Conservation (phyloP, 2,329 filamentous ascomycete species). For the Rhynchosporium graminicola region DNA sequence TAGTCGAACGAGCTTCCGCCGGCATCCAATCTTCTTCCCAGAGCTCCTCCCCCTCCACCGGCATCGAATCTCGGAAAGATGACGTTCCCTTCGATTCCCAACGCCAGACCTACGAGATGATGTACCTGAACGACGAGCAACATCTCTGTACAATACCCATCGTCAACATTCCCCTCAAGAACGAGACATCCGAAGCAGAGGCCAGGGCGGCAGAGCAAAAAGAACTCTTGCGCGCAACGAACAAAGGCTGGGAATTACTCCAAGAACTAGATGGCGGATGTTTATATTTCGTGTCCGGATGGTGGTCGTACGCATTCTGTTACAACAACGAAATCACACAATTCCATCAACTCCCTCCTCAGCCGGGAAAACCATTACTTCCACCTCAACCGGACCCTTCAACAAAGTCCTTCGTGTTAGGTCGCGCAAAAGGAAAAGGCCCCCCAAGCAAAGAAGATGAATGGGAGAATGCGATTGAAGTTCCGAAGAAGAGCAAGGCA, state of each 20-base stretch:
- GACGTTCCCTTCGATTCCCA: slow-evolving; percentile 31
- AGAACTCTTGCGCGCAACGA: slow-evolving; percentile 66
- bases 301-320: slow-evolving; percentile 78
- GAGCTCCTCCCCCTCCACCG: slow-evolving; percentile 29
- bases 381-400: slow-evolving; percentile 66
- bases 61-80: slow-evolving; percentile 31
- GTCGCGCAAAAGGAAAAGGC: slow-evolving; percentile 49
- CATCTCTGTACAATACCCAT: slow-evolving; percentile 68
- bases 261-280: slow-evolving; percentile 68
- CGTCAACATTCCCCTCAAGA: slow-evolving; percentile 49
- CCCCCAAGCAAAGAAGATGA: slow-evolving; percentile 38
- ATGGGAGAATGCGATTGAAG: slow-evolving; percentile 38
- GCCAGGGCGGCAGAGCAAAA: slow-evolving; percentile 62
- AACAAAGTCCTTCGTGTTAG: slow-evolving; percentile 64
- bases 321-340: slow-evolving; percentile 71
- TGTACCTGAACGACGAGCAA: slow-evolving; percentile 57
- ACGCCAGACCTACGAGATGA: slow-evolving; percentile 54
- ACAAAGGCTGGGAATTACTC: slow-evolving; percentile 67
- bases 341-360: slow-evolving; percentile 68
- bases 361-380: slow-evolving; percentile 59
- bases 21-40: slow-evolving; percentile 30
- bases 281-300: slow-evolving; percentile 70
- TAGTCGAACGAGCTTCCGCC: slow-evolving; percentile 43
- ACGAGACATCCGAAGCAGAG: slow-evolving; percentile 51
- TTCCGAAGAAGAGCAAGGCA: slow-evolving; percentile 31